Base-by-base conservation (phyloP, 2,329 filamentous ascomycete species). In the Talaromyces rugulosus region DNA sequence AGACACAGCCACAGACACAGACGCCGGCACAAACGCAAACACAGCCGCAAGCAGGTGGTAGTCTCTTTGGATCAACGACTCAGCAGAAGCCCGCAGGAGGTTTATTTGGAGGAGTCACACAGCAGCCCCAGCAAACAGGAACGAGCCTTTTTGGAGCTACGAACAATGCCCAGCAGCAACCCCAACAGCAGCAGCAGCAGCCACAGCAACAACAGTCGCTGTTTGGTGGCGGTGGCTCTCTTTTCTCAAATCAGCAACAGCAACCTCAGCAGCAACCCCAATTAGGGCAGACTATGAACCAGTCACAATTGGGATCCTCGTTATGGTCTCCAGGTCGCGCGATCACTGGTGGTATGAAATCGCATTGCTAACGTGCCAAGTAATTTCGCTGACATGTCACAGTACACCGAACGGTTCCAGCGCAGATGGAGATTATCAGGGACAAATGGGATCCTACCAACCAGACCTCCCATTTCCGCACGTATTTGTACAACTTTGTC, bases 401-500 rank as follows among this genome's bases (percentile, higher is more conserved):
- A 82, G 83, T 84, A 44, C 85, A 87, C 71, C 85, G 86, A 70
- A 84, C 83, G 23, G 82, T 88, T 33, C 78, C 81, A 1, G 83
- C 85, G 66, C 86, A 88, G 68, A 85, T 88, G 69, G 74, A 77
- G 34, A 81, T 85, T n/a, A 77, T 88, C n/a, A 78, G 79, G 62
- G 78, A 82, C 56, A 88, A 88, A 74, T 89, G 86, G 86, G 80
- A 86, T 54, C 81, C 85, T 0, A 72, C 74, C 8, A 81, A 72
- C 65, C 76, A 77, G 44, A 75, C 77, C 53, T 86, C 83, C 42
- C 80, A 81, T 7, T 84, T 88, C 71, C 82, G 86, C 64, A 75
- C 82, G 52, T 88, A 88, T 71, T 81, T 88, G 66, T 89, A 89
- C 74, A 88, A 88, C 70, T 76, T 82, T 18, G 85, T 87, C 57